These are phyloP conservation scores for Capniomyces stellatus DNA, from an alignment of 371 early-diverging fungal genomes.

Conservation along the genomic window DNA sequence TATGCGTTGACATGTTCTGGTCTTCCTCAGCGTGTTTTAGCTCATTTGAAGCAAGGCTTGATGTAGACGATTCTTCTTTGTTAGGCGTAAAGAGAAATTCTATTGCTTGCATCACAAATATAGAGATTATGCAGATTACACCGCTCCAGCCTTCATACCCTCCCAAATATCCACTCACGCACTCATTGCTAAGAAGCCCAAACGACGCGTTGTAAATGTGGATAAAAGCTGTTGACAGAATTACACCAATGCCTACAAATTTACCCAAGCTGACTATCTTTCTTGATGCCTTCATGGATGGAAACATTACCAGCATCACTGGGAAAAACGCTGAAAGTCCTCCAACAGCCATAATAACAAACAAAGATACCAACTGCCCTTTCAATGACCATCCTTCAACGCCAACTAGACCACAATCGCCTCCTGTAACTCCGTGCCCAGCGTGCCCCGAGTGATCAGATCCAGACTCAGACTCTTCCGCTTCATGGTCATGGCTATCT, in stretches of 20 bases:
- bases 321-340: conserved; percentile 30
- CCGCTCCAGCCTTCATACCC: conserved; percentile 23
- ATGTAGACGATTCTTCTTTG: conserved; percentile 1
- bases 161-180: conserved; percentile 20
- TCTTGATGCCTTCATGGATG: conserved; percentile 15
- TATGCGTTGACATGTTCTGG: too few species aligned
- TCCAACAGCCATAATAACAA: conserved; percentile 28
- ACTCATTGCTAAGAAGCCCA: conserved; percentile 25
- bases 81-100: conserved; percentile 15
- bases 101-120: conserved; percentile 31
- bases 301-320: conserved; percentile 13
- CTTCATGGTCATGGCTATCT: too few species aligned
- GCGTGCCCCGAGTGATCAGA: too few species aligned
- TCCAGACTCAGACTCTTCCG: too few species aligned
- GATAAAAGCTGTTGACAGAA: conserved; percentile 58
- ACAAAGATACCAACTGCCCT: conserved; percentile 37
- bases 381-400: conserved; percentile 21
- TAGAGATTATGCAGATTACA: conserved; percentile 34
- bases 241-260: conserved; percentile 58
- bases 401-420: conserved; percentile 4
- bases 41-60: too few species aligned
- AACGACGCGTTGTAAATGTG: conserved; percentile 41
- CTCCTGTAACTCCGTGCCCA: too few species aligned
- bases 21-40: too few species aligned
- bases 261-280: conserved; percentile 23